phyloP scores from a whole-genome alignment of 1,139 yeast species.

The Candida glucosophila region DNA sequence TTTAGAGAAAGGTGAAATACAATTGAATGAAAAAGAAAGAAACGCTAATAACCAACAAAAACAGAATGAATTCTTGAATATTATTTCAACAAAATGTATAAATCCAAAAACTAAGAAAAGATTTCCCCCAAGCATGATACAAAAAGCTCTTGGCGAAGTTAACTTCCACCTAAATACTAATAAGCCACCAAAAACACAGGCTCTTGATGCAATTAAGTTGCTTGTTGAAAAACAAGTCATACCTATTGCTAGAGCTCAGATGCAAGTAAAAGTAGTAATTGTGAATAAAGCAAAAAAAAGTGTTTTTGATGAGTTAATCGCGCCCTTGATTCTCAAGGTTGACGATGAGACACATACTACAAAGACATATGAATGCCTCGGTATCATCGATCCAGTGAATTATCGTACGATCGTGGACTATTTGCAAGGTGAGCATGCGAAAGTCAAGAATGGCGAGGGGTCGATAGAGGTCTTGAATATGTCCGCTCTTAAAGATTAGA shows the following conservation, averaged over 20 bases:
- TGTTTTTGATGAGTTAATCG: slow-evolving; percentile 37
- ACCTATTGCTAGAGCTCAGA: slow-evolving; percentile 90
- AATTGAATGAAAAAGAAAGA: slow-evolving; percentile 88
- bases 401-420: slow-evolving; percentile 64
- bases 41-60: slow-evolving; percentile 66
- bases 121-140: slow-evolving; percentile 91
- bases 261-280: slow-evolving; percentile 66
- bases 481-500: slow-evolving; percentile 67
- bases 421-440: slow-evolving; percentile 43
- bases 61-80: slow-evolving; percentile 74
- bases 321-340: slow-evolving; percentile 42
- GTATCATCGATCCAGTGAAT: slow-evolving; percentile 82
- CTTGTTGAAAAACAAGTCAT: slow-evolving; percentile 72
- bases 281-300: slow-evolving; percentile 43
- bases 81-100: slow-evolving; percentile 83
- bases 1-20: slow-evolving; percentile 85
- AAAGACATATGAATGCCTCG: slow-evolving; percentile 51
- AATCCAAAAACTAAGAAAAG: slow-evolving; percentile 86
- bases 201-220: slow-evolving; percentile 81
- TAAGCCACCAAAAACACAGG: slow-evolving; percentile 79
- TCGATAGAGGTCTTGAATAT: slow-evolving; percentile 79
- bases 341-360: slow-evolving; percentile 42
- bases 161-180: slow-evolving; percentile 77
- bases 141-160: slow-evolving; percentile 72
- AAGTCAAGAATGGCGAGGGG: slow-evolving; percentile 49